These are phyloP conservation scores for Nannochloropsis granulata DNA, from an alignment of 108 stramenopile species.

Conservation along the genomic window DNA sequence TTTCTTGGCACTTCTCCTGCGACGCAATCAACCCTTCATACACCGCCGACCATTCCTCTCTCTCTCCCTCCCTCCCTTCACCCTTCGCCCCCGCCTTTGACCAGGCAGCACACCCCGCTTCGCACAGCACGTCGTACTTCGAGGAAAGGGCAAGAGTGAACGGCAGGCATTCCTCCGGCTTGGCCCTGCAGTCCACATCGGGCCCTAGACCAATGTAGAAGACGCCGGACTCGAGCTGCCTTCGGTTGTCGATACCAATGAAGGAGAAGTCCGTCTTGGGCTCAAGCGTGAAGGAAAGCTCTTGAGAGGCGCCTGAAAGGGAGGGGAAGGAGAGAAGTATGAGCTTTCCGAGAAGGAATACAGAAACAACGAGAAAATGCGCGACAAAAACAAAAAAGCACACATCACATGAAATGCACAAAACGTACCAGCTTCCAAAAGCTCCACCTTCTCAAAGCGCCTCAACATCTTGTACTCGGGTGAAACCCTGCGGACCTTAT, in stretches of 20 bases:
- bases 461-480: conserved; percentile 30
- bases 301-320: neutral
- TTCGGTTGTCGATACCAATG: conserved; percentile 13
- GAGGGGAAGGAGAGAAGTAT: neutral
- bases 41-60: neutral
- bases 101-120: neutral
- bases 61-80: neutral
- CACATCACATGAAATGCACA: neutral
- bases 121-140: neutral
- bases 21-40: neutral
- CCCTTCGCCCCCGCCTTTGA: neutral
- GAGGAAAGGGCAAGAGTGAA: neutral
- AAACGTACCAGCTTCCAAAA: conserved; percentile 5
- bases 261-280: conserved; percentile 15
- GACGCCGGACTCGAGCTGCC: conserved; percentile 14
- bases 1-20: neutral
- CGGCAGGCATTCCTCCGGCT: conserved; percentile 3
- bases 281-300: conserved; percentile 14
- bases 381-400: neutral
- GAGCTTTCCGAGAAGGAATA: neutral
- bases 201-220: conserved; percentile 18
- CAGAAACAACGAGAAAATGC: neutral
- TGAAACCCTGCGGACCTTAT: conserved; percentile 20
- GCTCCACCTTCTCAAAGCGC: conserved; percentile 24
- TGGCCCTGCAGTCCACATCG: conserved; percentile 13